phyloP scores from a whole-genome alignment of 352 stramenopile genomes.

The Phytophthora fragariaefolia region DNA sequence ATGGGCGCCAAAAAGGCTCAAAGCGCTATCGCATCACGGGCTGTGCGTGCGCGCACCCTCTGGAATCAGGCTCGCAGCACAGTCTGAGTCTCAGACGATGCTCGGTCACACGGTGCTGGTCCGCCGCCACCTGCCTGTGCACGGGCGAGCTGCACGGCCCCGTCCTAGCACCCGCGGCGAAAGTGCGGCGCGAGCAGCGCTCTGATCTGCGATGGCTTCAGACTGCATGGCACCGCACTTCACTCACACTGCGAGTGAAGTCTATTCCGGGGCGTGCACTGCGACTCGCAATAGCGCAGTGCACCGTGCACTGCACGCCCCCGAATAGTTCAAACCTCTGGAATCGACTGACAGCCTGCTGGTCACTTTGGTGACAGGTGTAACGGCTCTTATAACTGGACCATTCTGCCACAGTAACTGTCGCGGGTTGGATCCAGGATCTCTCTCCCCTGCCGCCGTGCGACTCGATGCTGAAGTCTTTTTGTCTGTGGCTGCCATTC shows the following conservation, averaged over 20 bases:
- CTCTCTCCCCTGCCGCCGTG: neutral
- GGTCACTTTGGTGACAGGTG: neutral
- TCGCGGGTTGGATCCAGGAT: neutral
- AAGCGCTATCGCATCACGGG: neutral
- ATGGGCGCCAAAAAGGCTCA: neutral
- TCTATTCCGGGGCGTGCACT: too few species aligned
- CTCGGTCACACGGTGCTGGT: slow-evolving; percentile 2
- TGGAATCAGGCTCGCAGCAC: slow-evolving; percentile 10
- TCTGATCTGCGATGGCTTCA: too few species aligned
- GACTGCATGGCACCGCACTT: too few species aligned
- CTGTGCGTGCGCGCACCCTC: neutral
- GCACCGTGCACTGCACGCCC: too few species aligned
- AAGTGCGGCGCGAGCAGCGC: neutral
- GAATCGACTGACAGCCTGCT: neutral
- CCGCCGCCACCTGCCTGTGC: slow-evolving; percentile 1
- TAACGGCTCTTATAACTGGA: neutral
- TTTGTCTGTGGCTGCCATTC: neutral
- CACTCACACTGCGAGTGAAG: too few species aligned
- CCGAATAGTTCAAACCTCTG: too few species aligned
- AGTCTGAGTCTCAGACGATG: slow-evolving; percentile 13
- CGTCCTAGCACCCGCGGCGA: neutral
- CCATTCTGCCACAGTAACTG: neutral
- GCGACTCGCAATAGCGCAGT: too few species aligned
- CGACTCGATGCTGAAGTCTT: slow-evolving; percentile 6
- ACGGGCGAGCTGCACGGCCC: slow-evolving; percentile 12